These are phyloP conservation scores for Mesembryanthemum crystallinum DNA, from an alignment of 148 eudicot species.

Conservation along the genomic window DNA sequence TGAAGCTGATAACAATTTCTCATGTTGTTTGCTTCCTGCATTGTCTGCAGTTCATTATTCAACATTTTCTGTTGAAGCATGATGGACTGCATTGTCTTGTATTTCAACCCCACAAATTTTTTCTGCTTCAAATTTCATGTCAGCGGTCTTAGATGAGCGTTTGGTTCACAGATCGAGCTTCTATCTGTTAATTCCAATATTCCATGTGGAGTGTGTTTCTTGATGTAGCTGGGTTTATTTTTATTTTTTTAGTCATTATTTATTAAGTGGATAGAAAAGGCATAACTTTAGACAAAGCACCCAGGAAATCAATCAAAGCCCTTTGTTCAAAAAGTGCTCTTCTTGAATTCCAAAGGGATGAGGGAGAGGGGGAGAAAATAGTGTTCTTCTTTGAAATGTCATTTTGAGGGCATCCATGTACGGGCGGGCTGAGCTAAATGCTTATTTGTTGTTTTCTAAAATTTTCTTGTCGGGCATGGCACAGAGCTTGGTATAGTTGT, in stretches of 20 bases:
- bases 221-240: not conserved
- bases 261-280: not conserved
- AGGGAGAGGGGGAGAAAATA: not conserved
- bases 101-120: not conserved
- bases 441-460: not conserved
- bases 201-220: not conserved
- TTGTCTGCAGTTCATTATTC: constrained; percentile 13
- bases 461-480: not conserved
- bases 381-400: not conserved
- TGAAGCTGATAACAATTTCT: constrained; percentile 5
- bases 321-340: not conserved
- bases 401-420: not conserved
- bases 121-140: not conserved
- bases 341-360: not conserved
- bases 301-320: not conserved
- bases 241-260: not conserved
- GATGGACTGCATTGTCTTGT: not conserved
- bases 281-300: not conserved
- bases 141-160: not conserved
- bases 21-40: not conserved
- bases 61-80: constrained; percentile 1
- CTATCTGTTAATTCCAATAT: not conserved
- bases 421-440: not conserved
- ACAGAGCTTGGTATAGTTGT: not conserved
- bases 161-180: constrained; percentile 5